Evolutionary conservation across 306 rosid species (phyloP).

Genomic region (Trifolium repens): DNA sequence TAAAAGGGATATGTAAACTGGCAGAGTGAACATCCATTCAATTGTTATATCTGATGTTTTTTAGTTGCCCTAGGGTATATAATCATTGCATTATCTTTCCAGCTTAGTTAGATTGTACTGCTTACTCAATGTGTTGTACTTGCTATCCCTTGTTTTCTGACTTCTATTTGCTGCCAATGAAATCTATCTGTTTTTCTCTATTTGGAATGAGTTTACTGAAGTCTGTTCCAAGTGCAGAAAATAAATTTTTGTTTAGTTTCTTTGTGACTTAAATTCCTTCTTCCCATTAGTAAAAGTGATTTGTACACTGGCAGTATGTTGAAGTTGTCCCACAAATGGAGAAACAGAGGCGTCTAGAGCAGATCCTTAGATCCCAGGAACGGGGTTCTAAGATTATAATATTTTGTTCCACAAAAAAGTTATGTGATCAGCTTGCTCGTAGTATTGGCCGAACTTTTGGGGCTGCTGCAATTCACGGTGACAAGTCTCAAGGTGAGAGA

Average conservation of each 20-base stretch:
- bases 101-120: slow-evolving; percentile 18
- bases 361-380: slow-evolving; percentile 92
- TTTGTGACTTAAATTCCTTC: slow-evolving; percentile 17
- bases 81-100: slow-evolving; percentile 10
- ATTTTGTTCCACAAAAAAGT: slow-evolving; percentile 94
- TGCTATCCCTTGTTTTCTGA: slow-evolving; percentile 6
- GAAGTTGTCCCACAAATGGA: slow-evolving; percentile 98
- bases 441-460: slow-evolving; percentile 89
- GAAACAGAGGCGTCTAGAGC: slow-evolving; percentile 96
- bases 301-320: slow-evolving; percentile 68
- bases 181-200: slow-evolving; percentile 1
- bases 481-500: slow-evolving; percentile 96
- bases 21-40: not conserved
- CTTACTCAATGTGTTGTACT: not conserved
- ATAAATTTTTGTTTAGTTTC: slow-evolving; percentile 5
- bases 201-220: not conserved
- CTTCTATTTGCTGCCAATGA: slow-evolving; percentile 14
- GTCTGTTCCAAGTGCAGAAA: slow-evolving; percentile 7
- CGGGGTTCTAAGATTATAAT: slow-evolving; percentile 89
- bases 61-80: not conserved
- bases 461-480: slow-evolving; percentile 98
- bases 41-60: not conserved
- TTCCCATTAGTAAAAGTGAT: not conserved
- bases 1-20: not conserved
- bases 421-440: slow-evolving; percentile 95